A percentile compares a stretch with the other conserved stretches of the same genome.
phyloP scores from a whole-genome alignment of 495 filamentous ascomycete genomes.

The Penicillium samsonianum region DNA sequence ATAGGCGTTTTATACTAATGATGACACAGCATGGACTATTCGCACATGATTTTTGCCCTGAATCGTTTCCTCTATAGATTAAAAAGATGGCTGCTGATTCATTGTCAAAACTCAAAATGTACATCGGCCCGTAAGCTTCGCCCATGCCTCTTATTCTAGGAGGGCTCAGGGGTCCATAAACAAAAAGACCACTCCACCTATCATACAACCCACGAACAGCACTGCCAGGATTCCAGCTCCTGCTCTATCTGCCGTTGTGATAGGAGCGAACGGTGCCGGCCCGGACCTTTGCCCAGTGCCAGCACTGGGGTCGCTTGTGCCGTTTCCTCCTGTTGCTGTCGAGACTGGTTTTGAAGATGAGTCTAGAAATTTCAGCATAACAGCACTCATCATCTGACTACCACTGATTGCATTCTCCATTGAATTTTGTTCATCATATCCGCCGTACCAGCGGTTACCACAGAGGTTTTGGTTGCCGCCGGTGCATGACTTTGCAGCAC shows the following conservation, averaged over 20 bases:
- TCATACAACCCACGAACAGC: constrained; percentile 48
- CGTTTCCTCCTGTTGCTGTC: constrained; percentile 23
- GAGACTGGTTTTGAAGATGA: constrained; percentile 12
- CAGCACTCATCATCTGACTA: constrained; percentile 6
- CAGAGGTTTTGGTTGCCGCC: constrained; percentile 46
- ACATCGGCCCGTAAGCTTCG: too few relatives aligned
- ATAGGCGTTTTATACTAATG: too few relatives aligned
- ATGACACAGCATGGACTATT: too few relatives aligned
- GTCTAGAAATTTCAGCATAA: constrained; percentile 2
- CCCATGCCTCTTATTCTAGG: too few relatives aligned
- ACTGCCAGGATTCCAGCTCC: constrained; percentile 64
- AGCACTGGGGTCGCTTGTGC: constrained; percentile 18
- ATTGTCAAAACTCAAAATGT: too few relatives aligned
- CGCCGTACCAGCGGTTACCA: constrained; percentile 45
- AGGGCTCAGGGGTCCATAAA: neutral
- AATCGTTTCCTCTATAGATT: too few relatives aligned
- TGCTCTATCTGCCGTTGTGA: constrained; percentile 54
- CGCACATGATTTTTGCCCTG: too few relatives aligned
- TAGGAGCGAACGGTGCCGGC: constrained; percentile 16
- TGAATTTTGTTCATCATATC: constrained; percentile 42
- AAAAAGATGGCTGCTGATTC: too few relatives aligned
- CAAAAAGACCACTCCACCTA: constrained; percentile 39
- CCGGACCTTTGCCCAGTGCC: constrained; percentile 1
- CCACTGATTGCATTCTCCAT: constrained; percentile 54
- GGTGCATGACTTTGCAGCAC: constrained; percentile 51